phyloP scores from a whole-genome alignment of 768 basidiomycete species.

The Leccinellum luteum region DNA sequence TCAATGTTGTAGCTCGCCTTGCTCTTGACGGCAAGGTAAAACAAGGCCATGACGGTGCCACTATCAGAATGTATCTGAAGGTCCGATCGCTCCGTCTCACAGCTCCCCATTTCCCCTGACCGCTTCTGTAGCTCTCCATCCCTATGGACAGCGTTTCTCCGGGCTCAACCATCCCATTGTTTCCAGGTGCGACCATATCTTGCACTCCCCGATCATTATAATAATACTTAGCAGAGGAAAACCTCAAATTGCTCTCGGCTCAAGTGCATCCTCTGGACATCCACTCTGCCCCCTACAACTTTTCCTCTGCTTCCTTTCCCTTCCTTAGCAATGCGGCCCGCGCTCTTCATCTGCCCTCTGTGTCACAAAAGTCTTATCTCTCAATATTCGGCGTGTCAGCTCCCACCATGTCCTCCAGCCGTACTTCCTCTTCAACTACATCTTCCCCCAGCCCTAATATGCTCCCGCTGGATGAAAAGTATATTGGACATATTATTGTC shows the following conservation, averaged over 20 bases:
- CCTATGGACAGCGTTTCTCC: constrained; percentile 65
- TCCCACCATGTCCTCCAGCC: constrained; percentile 31
- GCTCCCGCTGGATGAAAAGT: constrained; percentile 59
- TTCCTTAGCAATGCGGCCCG: constrained; percentile 66
- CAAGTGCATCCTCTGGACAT: constrained; percentile 75
- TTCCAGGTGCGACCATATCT: constrained; percentile 51
- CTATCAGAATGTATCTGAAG: constrained; percentile 76
- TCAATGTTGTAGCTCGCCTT: constrained; percentile 71
- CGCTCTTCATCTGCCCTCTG: constrained; percentile 63
- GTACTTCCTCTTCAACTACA: constrained; percentile 37
- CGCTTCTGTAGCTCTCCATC: constrained; percentile 51
- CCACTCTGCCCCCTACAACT: constrained; percentile 71
- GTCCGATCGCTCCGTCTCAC: constrained; percentile 33
- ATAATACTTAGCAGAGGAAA: constrained; percentile 56
- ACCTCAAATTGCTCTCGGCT: constrained; percentile 68
- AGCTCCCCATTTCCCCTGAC: not conserved
- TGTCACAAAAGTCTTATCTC: constrained; percentile 58
- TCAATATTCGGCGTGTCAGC: constrained; percentile 49
- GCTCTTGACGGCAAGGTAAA: constrained; percentile 74
- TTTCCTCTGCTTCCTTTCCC: constrained; percentile 60
- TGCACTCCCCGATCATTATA: not conserved
- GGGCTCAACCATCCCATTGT: constrained; percentile 68
- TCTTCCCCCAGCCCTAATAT: constrained; percentile 23
- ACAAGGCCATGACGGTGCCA: constrained; percentile 60
- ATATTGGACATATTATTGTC: constrained; percentile 73